Base-by-base conservation (phyloP, 768 basidiomycete species). In the Leccinellum luteum region DNA sequence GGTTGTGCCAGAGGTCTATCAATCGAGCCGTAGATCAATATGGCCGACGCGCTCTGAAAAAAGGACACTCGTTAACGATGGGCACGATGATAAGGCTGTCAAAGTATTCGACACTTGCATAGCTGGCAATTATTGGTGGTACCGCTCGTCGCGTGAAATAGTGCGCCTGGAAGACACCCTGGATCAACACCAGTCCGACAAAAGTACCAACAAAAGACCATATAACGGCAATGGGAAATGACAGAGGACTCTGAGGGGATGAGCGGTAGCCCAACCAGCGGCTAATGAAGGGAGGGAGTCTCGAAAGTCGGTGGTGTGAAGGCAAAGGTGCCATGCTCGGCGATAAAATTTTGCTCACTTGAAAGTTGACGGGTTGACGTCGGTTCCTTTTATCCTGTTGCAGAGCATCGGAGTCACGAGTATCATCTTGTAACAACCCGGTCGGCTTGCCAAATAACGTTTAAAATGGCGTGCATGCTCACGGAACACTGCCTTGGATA, bases 151-250 rank as follows among this genome's bases (percentile, higher is more conserved):
- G 65, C 6, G 78, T 66, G 63, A 85, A 84, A 58, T 81, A 81
- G 6, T 74, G 74, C 4, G 78, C 71, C 27, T 81, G 76, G 58
- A 84, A 83, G 10, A 80, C 67, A 7, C 76, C 81, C 55, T 84
- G 81, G 48, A 85, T 74, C 35, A 78, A 56, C 0, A 80, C 74
- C 51, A 83, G 75, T 4, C 80, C 80, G 51, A 74, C 73, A 63
- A 83, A 83, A 1, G 83, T 75, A 27, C 77, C 81, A 14, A 84
- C 62, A 62, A 81, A 83, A 0, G 82, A 79, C 81, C 81, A 84
- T 45, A 64, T 4, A 21, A 35, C 7, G 12, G 59, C 41, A n/a
- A 19, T 7, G 51, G 56, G 55, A 4, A n/a, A 6, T 3, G 62
- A 51, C 15, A 51, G 41, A 38, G 53, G 53, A 32, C 55, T 60